Evolutionary conservation across 345 rosid genomes (phyloP).

Genomic region (Pelargonium nanum): DNA sequence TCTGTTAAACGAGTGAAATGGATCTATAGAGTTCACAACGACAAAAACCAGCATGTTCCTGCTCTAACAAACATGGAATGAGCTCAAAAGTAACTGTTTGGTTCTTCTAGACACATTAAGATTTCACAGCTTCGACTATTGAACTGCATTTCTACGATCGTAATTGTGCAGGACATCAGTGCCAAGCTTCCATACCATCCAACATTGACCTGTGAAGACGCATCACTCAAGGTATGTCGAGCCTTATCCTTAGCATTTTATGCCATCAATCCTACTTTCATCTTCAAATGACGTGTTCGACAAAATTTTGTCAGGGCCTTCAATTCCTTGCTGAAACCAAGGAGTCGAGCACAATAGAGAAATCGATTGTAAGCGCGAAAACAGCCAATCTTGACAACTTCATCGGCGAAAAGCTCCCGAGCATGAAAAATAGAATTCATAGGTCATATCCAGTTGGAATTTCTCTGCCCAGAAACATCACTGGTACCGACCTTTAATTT

Average conservation of each 20-base stretch:
- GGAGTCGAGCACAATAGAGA: slow-evolving; percentile 17
- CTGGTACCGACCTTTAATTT: background rate
- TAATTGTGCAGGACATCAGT: background rate
- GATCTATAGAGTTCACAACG: too few species aligned
- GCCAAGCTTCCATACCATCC: background rate
- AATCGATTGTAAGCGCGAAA: slow-evolving; percentile 14
- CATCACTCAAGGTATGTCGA: background rate
- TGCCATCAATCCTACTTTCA: background rate
- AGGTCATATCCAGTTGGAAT: slow-evolving; percentile 59
- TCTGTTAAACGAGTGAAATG: too few species aligned
- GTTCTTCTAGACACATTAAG: too few species aligned
- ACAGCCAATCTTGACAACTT: slow-evolving; percentile 19
- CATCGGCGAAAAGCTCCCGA: slow-evolving; percentile 16
- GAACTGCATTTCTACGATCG: background rate
- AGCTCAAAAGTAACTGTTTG: too few species aligned
- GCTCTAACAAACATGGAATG: too few species aligned
- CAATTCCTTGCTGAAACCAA: slow-evolving; percentile 51
- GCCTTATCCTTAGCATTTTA: background rate
- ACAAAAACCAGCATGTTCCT: too few species aligned
- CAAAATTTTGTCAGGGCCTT: slow-evolving; percentile 54
- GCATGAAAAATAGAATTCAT: slow-evolving; percentile 42
- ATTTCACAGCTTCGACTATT: too few species aligned
- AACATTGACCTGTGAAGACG: background rate
- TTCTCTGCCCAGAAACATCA: slow-evolving; percentile 38
- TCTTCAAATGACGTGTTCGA: slow-evolving; percentile 1